These are phyloP conservation scores for Tylopilus vinaceipallidus DNA, from an alignment of 768 basidiomycete genomes.

Conservation along the genomic window DNA sequence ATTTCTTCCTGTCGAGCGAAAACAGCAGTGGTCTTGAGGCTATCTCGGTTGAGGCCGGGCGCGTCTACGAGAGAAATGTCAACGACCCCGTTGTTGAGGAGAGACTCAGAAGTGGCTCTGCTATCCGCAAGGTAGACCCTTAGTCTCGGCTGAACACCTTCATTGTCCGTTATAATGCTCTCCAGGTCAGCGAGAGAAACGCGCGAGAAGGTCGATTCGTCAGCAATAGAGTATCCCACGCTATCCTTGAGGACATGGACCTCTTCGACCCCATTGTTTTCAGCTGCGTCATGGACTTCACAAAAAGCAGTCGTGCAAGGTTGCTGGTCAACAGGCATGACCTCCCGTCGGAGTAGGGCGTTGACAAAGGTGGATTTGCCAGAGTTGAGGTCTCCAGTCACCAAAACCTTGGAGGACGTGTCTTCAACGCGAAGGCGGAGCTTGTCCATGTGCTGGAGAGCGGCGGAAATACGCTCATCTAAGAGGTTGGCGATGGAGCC, in stretches of 20 bases:
- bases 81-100: slow-evolving; percentile 92
- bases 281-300: slow-evolving; percentile 89
- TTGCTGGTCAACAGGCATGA: slow-evolving; percentile 98
- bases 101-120: slow-evolving; percentile 73
- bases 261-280: slow-evolving; percentile 79
- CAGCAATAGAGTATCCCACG: slow-evolving; percentile 60
- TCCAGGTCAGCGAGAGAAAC: slow-evolving; percentile 71
- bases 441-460: slow-evolving; percentile 77
- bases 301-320: slow-evolving; percentile 97
- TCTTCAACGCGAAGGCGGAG: slow-evolving; percentile 87
- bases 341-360: slow-evolving; percentile 82
- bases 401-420: slow-evolving; percentile 92
- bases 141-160: slow-evolving; percentile 62
- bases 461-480: slow-evolving; percentile 75
- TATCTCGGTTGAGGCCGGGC: slow-evolving; percentile 95
- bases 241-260: slow-evolving; percentile 79
- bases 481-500: slow-evolving; percentile 89
- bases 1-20: slow-evolving; percentile 98
- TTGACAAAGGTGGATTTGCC: slow-evolving; percentile 99
- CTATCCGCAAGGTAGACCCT: slow-evolving; percentile 89
- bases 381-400: slow-evolving; percentile 97
- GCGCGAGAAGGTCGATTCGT: slow-evolving; percentile 76
- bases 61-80: slow-evolving; percentile 99
- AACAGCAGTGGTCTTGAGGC: slow-evolving; percentile 88
- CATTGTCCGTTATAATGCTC: slow-evolving; percentile 60